Evolutionary conservation across 768 basidiomycete species (phyloP), one percentile per base, ranked within the genome.

Genomic region (Kwoniella dejecticola): DNA sequence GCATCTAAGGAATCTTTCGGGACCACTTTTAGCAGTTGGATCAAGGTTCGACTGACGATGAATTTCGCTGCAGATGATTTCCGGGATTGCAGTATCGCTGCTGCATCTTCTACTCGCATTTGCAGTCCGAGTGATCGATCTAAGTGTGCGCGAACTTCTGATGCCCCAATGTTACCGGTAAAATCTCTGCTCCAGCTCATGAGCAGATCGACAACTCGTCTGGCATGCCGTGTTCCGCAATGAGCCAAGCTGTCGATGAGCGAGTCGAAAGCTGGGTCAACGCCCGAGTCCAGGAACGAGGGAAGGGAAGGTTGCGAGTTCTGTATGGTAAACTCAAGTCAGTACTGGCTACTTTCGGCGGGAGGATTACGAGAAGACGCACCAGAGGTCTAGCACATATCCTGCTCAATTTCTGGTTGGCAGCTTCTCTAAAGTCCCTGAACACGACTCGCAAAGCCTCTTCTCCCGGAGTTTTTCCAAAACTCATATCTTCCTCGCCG

Each of bases 401-500:
- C 2, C 79, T 76, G 11, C 88, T 85, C n/a, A 94, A 88, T 70
- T 91, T 91, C 27, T 81, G 81, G 77, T 95, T 91, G 1, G 90
- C 89, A 4, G 84, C 81, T 0, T 87, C 84, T 8, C 89, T 89
- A 69, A 94, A 94, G 2, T 89, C 87, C 41, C 90, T 89, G 75
- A 94, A 92, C 5, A 94, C 84, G 0, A 90, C 89, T 72, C 91
- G 89, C 12, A 94, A 80, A 1, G 92, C 92, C 69, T 89, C 93
- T 69, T 94, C 92, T 0, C 88, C 87, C 1, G 92, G 91, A 11
- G 88, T 90, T 72, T 86, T 89, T 0, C 88, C 88, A 49, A 89
- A 87, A 70, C 85, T 26, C 80, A 47, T 87, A 82, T 49, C 88
- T 12, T 88, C 89, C 44, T 86, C 84, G 27, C 85, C 83, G 15